Evolutionary conservation across 805 yeast species (phyloP), one percentile per base, ranked within the genome.

Genomic region (Ogataea zsoltii): DNA sequence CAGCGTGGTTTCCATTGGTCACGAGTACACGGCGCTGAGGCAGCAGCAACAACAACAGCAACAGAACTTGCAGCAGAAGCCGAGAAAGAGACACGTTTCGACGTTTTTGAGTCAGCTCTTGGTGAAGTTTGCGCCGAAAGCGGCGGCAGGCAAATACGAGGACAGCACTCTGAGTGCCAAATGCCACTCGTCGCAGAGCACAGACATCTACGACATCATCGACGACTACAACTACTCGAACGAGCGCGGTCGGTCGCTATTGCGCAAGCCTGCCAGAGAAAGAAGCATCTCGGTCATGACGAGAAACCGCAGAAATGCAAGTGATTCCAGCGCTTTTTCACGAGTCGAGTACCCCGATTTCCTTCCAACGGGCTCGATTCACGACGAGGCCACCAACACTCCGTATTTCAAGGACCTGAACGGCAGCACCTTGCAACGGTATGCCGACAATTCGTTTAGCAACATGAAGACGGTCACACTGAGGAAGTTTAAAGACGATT

Each of bases 131-230:
- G 40, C 38, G 16, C 41, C 26, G 31, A 41, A 25, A 40, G 37
- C 37, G 2, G 23, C 34, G 4, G 31, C 25, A n/a, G 25, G 28
- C 3, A 21, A 9, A 21, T 9, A 21, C 11, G 18, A 41, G 29
- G 28, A 41, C 35, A 11, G 26, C 10, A 7, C 28, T 7, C 28
- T 7, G 28, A 25, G 13, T n/a, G 31, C 7, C 31, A 28, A 28
- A 13, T 28, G 34, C 7, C 34, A 11, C 18, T 32, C 34, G 16
- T 32, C 33, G 33, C 49, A 38, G 18, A 53, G 52, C 36, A 47
- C 54, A 2, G 56, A 53, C 45, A 42, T 53, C 12, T 53, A 53
- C 28, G 56, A 53, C 35, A 53, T 53, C 16, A 48, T 53, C 23
- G 56, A 53, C 45, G 54, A 49, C 31, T 53, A 53, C 36, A 50